A percentile compares a stretch with the other conserved stretches of the same genome.
Evolutionary conservation across 495 filamentous ascomycete genomes (phyloP).

Genomic region (Talaromyces ruber): DNA sequence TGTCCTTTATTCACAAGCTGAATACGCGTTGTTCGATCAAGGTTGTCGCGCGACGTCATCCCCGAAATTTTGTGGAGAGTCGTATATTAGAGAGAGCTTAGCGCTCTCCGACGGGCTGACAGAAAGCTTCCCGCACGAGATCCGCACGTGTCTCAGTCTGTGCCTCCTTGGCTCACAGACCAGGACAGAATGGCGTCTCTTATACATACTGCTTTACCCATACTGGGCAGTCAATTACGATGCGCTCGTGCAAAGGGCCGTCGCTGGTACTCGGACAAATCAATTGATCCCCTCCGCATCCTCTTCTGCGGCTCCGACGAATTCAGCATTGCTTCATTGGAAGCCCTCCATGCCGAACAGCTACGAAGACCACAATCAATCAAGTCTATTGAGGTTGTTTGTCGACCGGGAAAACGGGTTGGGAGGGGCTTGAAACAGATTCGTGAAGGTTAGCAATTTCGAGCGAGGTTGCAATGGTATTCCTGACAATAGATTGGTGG

Average conservation of each 20-base stretch:
- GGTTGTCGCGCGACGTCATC: neutral
- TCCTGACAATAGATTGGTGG: neutral
- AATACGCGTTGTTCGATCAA: neutral
- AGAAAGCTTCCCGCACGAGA: neutral
- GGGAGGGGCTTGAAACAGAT: constrained; percentile 66
- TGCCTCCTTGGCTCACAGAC: neutral
- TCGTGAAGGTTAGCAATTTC: constrained; percentile 50
- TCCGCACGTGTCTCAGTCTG: neutral
- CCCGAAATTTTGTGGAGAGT: neutral
- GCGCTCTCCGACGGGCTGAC: too few species aligned
- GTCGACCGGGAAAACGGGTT: constrained; percentile 62
- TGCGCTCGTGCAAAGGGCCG: neutral
- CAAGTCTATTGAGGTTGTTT: constrained; percentile 79
- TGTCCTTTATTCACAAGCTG: neutral
- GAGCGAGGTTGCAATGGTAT: constrained; percentile 1
- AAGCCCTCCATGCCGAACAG: constrained; percentile 57
- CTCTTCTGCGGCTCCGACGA: constrained; percentile 93
- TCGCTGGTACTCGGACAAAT: constrained; percentile 16
- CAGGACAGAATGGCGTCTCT: neutral
- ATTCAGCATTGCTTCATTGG: constrained; percentile 76
- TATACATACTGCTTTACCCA: neutral
- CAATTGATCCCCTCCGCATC: constrained; percentile 65
- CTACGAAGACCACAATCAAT: constrained; percentile 47
- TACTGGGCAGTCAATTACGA: neutral
- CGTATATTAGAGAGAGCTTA: neutral